Evolutionary conservation across 331 rosid species (phyloP).

Genomic region (Phaseolus coccineus): DNA sequence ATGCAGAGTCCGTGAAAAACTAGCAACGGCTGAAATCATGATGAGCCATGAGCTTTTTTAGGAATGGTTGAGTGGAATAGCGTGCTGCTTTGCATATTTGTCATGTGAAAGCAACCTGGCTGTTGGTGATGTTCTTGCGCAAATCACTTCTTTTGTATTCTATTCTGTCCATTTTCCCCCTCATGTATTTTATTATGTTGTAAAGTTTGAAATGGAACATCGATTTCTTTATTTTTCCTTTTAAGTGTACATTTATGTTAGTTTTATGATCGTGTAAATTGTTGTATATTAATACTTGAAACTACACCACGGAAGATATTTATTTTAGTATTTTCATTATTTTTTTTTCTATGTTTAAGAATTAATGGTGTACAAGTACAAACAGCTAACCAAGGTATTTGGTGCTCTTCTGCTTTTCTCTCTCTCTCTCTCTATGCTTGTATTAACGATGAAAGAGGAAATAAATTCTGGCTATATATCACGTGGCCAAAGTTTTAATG

Average conservation of each 20-base stretch:
- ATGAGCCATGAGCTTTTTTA: constrained; percentile 19
- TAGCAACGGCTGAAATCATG: constrained; percentile 19
- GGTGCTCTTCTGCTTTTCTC: not conserved
- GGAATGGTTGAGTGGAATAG: constrained; percentile 3
- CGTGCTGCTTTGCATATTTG: constrained; percentile 19
- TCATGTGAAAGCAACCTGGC: constrained; percentile 17
- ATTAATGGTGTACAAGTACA: not conserved
- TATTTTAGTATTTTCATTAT: not conserved
- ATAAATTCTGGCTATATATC: too few species aligned
- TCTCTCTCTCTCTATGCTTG: not conserved
- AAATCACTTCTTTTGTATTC: constrained; percentile 26
- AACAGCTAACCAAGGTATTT: not conserved
- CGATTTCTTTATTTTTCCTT: not conserved
- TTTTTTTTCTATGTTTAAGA: not conserved
- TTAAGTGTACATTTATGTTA: constrained; percentile 35
- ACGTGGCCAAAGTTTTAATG: too few species aligned
- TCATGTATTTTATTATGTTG: not conserved
- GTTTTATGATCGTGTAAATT: constrained; percentile 19
- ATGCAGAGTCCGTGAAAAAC: constrained; percentile 41
- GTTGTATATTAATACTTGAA: constrained; percentile 46
- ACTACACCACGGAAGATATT: not conserved
- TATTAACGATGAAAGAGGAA: not conserved
- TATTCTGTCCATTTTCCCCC: not conserved
- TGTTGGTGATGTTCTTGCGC: constrained; percentile 19
- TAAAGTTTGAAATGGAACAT: constrained; percentile 23